Base-by-base conservation (phyloP, 257 asterid genomes). In the Pogostemon cablin region DNA sequence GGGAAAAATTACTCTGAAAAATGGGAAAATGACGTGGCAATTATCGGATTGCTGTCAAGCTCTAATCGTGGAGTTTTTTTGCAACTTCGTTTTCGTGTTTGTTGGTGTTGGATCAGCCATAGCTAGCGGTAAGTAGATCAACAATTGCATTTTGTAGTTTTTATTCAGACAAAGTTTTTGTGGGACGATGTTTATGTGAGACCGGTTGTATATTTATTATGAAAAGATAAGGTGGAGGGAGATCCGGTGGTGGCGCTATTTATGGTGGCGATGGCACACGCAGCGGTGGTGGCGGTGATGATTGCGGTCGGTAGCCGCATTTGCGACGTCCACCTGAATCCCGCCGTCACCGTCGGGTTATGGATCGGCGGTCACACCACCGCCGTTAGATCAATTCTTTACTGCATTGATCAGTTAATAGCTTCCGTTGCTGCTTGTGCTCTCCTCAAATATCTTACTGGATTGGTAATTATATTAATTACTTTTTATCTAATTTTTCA, bases 351-450 rank as follows among this genome's bases (percentile, higher is more conserved):
- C 4, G 59, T 90, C 7, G 95, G 95, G 10, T 88, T 90, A 6
- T 81, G 84, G 34, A 77, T 72, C 67, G 96, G 95, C 7, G 96
- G 95, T 3, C 86, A 85, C 62, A 88, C 85, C 75, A 86, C 96
- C 15, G 73, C 88, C 7, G 20, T 90, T 65, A 78, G 95, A 47
- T 85, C 96, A 39, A 38, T 90, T 35, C 86, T 90, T 0, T 90
- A 88, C 12, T 88, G 86, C 80, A 81, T 90, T 44, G 95, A 90
- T 71, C 96, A 88, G 70, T 73, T 80, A 63, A 67, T 90, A 15
- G 96, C 96, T 72, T 84, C 96, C 42, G 86, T 75, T 6, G 90
- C 96, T 34, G 96, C 96, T 52, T 90, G 88, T 85, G 91, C 88
- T 67, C 48, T 90, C 75, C 95, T 90, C 81, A 77, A 11, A 3